Conservation (phyloP, 306 rosid species). For the Glycyrrhiza uralensis region DNA sequence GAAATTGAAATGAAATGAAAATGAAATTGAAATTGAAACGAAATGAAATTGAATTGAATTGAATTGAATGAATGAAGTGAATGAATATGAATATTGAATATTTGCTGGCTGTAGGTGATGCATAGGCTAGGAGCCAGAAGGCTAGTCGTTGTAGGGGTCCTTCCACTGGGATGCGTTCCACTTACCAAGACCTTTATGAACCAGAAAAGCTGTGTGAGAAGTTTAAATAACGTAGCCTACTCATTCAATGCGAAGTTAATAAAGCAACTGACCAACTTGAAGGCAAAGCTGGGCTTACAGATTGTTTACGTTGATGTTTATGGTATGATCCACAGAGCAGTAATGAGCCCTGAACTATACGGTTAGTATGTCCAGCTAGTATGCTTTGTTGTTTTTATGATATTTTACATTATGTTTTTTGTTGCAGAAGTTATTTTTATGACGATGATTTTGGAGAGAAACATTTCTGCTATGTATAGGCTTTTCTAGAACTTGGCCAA, state of each 20-base stretch:
- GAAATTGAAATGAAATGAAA: no score
- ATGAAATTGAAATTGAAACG: no score
- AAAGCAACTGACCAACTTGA: constrained; percentile 30
- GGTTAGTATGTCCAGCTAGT: constrained; percentile 34
- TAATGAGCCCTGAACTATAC: constrained; percentile 38
- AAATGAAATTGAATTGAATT: no score
- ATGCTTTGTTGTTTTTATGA: not conserved
- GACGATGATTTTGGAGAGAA: not conserved
- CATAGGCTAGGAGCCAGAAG: constrained; percentile 47
- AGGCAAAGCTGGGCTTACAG: constrained; percentile 31
- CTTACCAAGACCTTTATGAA: constrained; percentile 38
- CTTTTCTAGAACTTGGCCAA: no score
- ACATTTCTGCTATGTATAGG: no score
- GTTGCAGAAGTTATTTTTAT: not conserved
- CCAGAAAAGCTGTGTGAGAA: constrained; percentile 32
- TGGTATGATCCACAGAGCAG: constrained; percentile 37
- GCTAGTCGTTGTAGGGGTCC: constrained; percentile 60
- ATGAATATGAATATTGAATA: no score
- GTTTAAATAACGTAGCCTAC: constrained; percentile 40
- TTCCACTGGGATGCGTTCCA: constrained; percentile 71
- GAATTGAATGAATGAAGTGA: no score
- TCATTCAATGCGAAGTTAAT: constrained; percentile 51
- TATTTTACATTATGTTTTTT: not conserved
- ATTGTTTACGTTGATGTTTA: constrained; percentile 47
- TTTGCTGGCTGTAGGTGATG: constrained; percentile 42